These are phyloP conservation scores for Stenocarpella maydis DNA, from an alignment of 2,329 filamentous ascomycete genomes.

Conservation along the genomic window DNA sequence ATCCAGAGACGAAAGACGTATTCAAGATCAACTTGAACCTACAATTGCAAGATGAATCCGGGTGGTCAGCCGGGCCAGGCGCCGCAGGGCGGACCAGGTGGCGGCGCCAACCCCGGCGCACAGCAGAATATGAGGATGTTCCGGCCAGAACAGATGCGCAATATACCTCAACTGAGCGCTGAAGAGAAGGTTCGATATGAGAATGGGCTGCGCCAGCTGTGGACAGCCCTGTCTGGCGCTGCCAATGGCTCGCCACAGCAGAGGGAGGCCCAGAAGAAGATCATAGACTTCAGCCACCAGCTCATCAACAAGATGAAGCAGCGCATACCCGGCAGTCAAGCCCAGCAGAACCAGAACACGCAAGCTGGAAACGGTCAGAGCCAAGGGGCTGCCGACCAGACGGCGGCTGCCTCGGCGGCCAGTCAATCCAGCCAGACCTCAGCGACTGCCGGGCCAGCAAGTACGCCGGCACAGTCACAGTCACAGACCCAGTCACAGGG, in stretches of 20 bases:
- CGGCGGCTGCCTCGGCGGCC: slow-evolving; percentile 29
- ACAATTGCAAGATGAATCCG: slow-evolving; percentile 30
- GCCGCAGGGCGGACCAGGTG: slow-evolving; percentile 29
- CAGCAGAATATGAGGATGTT: slow-evolving; percentile 48
- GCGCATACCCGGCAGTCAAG: slow-evolving; percentile 37
- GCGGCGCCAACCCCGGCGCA: slow-evolving; percentile 3
- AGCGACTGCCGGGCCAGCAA: slow-evolving; percentile 23
- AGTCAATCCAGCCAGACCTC: slow-evolving; percentile 28
- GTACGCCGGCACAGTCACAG: slow-evolving; percentile 6
- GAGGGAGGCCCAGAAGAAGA: slow-evolving; percentile 62
- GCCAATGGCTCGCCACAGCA: slow-evolving; percentile 58
- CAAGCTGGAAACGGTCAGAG: slow-evolving; percentile 29
- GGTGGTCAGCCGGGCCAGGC: slow-evolving; percentile 37
- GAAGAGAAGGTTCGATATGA: slow-evolving; percentile 69
- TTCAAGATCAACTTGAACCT: too few relatives aligned
- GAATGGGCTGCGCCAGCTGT: slow-evolving; percentile 61
- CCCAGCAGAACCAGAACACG: slow-evolving; percentile 38
- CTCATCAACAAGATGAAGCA: slow-evolving; percentile 60
- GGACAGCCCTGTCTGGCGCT: slow-evolving; percentile 59
- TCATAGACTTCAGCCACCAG: slow-evolving; percentile 67
- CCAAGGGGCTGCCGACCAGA: slow-evolving; percentile 15
- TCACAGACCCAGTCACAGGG: slow-evolving; percentile 37
- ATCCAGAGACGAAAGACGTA: not conserved
- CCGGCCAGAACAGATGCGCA: slow-evolving; percentile 60
- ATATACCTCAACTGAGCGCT: slow-evolving; percentile 57